Conservation (phyloP, 2,329 filamentous ascomycete species). For the Aspergillus tubingensis region DNA sequence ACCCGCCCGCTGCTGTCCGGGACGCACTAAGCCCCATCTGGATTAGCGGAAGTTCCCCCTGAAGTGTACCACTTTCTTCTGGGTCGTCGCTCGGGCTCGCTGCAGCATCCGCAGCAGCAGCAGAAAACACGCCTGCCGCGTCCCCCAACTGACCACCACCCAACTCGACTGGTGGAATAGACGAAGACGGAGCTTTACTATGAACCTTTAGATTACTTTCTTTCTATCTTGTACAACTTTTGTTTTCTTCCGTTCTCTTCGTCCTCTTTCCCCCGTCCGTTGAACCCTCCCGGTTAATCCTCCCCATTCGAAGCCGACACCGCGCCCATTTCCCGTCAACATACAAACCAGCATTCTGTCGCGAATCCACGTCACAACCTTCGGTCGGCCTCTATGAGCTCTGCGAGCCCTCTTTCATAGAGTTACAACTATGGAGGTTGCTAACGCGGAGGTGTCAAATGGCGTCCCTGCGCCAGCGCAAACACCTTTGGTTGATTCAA, state of each 20-base stretch:
- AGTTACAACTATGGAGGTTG: constrained; percentile 40
- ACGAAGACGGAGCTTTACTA: background rate
- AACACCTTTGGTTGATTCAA: constrained; percentile 60
- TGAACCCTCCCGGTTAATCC: constrained; percentile 1
- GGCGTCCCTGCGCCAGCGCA: constrained; percentile 35
- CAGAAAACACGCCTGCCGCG: constrained; percentile 1
- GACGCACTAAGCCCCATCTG: background rate
- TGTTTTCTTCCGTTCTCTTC: background rate
- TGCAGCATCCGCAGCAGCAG: background rate
- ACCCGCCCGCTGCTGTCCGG: background rate
- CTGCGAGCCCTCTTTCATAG: constrained; percentile 25
- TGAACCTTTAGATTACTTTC: background rate
- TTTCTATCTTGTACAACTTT: background rate
- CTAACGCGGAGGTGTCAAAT: constrained; percentile 38
- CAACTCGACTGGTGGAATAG: background rate
- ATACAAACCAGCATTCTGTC: constrained; percentile 1
- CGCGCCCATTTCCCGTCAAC: constrained; percentile 19
- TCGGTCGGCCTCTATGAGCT: constrained; percentile 32
- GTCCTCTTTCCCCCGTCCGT: background rate
- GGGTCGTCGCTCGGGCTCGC: background rate
- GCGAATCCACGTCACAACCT: background rate
- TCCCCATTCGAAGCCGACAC: constrained; percentile 7
- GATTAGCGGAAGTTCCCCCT: background rate
- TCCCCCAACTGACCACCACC: background rate
- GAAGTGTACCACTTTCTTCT: background rate